Evolutionary conservation across 164 flowering plant species (phyloP).

Genomic region (Berberis vulgaris): DNA sequence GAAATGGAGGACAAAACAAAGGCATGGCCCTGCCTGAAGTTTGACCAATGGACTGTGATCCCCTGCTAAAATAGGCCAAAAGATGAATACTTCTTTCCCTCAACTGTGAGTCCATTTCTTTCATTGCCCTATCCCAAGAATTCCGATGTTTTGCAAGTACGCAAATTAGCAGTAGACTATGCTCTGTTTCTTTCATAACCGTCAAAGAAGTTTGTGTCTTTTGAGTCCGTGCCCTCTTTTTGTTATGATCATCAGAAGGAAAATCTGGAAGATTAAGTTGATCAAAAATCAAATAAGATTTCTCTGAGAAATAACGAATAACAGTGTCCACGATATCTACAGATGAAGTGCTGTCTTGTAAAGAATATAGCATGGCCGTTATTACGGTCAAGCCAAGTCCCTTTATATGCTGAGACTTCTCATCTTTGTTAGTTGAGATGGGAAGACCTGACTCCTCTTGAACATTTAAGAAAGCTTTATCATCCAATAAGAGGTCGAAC

Average conservation of each 20-base stretch:
- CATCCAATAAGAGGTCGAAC: conserved; percentile 35
- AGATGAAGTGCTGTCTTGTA: conserved; percentile 47
- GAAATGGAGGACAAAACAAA: conserved; percentile 50
- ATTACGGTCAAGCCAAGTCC: conserved; percentile 75
- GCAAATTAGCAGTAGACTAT: conserved; percentile 66
- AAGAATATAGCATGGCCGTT: conserved; percentile 61
- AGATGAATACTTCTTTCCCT: conserved; percentile 86
- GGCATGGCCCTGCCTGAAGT: conserved; percentile 35
- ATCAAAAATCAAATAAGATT: conserved; percentile 44
- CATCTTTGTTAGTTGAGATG: conserved; percentile 22
- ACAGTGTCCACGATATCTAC: conserved; percentile 43
- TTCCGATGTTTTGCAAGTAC: conserved; percentile 51
- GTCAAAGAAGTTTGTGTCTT: conserved; percentile 46
- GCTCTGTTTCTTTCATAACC: conserved; percentile 63
- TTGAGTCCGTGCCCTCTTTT: conserved; percentile 64
- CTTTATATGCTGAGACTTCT: conserved; percentile 55
- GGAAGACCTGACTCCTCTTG: conserved; percentile 18
- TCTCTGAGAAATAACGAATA: conserved; percentile 59
- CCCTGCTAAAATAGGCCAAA: conserved; percentile 78
- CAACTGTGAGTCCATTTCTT: conserved; percentile 56
- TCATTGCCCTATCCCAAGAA: conserved; percentile 66
- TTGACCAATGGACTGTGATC: conserved; percentile 51
- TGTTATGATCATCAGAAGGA: conserved; percentile 57
- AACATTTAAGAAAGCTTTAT: conserved; percentile 14
- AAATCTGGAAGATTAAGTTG: conserved; percentile 64